Conservation (phyloP, 768 basidiomycete species). For the Termitomyces heimii region DNA sequence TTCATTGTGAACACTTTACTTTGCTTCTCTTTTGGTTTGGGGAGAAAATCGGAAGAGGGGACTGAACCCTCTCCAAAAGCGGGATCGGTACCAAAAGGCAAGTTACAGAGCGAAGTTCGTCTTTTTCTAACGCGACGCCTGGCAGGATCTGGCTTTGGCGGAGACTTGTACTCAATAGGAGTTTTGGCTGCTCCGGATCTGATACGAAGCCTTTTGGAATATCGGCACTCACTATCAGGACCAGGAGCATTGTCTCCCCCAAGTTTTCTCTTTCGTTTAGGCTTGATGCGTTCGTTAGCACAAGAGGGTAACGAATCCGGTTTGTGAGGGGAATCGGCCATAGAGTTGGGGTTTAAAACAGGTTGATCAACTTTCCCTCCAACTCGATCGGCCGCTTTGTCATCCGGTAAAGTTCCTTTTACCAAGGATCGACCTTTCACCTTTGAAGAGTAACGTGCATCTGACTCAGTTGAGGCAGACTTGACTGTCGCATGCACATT, state of each 20-base stretch:
- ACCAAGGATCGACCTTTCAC: not conserved
- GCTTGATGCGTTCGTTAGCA: not conserved
- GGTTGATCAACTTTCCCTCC: not conserved
- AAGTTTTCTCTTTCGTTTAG: constrained; percentile 9
- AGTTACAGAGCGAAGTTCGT: constrained; percentile 24
- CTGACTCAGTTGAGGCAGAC: not conserved
- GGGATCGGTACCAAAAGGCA: constrained; percentile 7
- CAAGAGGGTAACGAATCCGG: not conserved
- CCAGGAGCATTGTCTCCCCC: not conserved
- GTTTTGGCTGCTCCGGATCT: not conserved
- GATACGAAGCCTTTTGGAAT: constrained; percentile 7
- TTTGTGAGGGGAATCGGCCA: not conserved
- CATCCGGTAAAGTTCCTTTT: not conserved
- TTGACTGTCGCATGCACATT: not conserved
- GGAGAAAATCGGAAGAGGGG: constrained; percentile 1
- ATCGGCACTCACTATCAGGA: not conserved
- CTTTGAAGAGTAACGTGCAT: not conserved
- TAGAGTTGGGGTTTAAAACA: not conserved
- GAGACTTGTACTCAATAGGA: not conserved
- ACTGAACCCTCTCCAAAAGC: constrained; percentile 28
- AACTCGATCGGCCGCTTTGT: not conserved
- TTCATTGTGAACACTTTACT: constrained; percentile 16
- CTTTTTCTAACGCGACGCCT: constrained; percentile 29
- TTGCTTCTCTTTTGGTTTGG: constrained; percentile 2
- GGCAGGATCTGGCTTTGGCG: constrained; percentile 6